Percentiles rank a stretch among this genome's conserved stretches.
These are phyloP conservation scores for Sclerotinia subarctica DNA, from an alignment of 2,329 filamentous ascomycete species.

Conservation along the genomic window DNA sequence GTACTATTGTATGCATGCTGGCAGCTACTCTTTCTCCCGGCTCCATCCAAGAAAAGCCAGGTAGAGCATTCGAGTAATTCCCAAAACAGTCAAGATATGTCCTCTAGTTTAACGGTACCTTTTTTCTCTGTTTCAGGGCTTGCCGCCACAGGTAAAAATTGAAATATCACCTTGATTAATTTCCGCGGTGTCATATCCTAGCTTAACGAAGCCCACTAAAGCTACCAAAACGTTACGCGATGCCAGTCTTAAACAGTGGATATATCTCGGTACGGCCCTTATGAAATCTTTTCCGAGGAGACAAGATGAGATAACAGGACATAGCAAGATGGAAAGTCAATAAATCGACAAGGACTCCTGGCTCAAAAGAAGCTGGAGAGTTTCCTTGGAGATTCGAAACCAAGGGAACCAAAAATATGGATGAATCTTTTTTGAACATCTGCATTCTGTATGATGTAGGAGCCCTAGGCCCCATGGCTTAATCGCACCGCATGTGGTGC, in stretches of 20 bases:
- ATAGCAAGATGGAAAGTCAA: neutral
- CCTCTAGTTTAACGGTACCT: neutral
- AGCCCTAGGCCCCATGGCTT: neutral
- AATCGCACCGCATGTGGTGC: neutral
- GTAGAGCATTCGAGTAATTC: neutral
- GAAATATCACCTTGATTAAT: neutral
- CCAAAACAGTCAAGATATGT: neutral
- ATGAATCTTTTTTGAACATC: neutral
- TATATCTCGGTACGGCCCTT: neutral
- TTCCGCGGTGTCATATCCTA: neutral
- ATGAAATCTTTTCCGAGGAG: neutral
- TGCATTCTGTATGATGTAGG: neutral
- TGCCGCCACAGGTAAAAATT: neutral
- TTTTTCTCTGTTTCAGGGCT: neutral
- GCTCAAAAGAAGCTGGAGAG: neutral
- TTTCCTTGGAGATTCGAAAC: neutral
- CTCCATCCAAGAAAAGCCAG: neutral
- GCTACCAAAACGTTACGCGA: neutral
- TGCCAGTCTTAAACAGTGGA: neutral
- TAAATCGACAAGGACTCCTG: neutral
- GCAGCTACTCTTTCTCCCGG: neutral
- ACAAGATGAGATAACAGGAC: neutral
- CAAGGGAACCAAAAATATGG: neutral
- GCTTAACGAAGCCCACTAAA: neutral
- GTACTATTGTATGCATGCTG: conserved; percentile 5